Evolutionary conservation across 257 asterid genomes (phyloP).

Genomic region (Lavandula angustifolia): DNA sequence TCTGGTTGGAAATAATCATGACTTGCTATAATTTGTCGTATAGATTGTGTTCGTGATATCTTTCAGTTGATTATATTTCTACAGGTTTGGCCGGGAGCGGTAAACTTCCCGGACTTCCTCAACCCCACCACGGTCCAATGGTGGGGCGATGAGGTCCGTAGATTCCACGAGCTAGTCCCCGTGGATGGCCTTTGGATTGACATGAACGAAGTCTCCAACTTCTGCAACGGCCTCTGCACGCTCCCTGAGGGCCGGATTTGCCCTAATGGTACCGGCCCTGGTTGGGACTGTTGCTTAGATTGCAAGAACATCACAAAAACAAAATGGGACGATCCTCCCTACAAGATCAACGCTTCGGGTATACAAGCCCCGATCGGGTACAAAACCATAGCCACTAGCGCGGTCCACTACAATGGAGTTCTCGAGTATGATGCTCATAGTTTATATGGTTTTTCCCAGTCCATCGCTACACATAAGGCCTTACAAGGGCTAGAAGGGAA

Average conservation of each 20-base stretch:
- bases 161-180: slow-evolving; percentile 86
- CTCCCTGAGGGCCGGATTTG: slow-evolving; percentile 61
- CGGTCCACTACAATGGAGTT: slow-evolving; percentile 77
- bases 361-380: slow-evolving; percentile 66
- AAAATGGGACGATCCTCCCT: slow-evolving; percentile 94
- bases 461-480: slow-evolving; percentile 85
- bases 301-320: slow-evolving; percentile 81
- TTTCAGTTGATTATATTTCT: too few relatives aligned
- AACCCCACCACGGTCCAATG: slow-evolving; percentile 81
- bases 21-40: too few relatives aligned
- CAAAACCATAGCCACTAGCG: slow-evolving; percentile 90
- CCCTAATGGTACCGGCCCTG: slow-evolving; percentile 86
- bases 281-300: slow-evolving; percentile 87
- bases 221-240: slow-evolving; percentile 79
- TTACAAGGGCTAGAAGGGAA: slow-evolving; percentile 70
- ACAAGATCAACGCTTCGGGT: slow-evolving; percentile 92
- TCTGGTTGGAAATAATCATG: slow-evolving; percentile 62
- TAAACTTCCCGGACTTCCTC: slow-evolving; percentile 87
- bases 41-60: too few relatives aligned
- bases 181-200: slow-evolving; percentile 95
- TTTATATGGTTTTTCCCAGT: slow-evolving; percentile 74
- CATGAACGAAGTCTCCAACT: slow-evolving; percentile 92
- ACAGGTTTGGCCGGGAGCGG: slow-evolving; percentile 98
- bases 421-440: slow-evolving; percentile 93
- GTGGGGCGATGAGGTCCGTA: slow-evolving; percentile 88